phyloP scores from a whole-genome alignment of 495 filamentous ascomycete genomes.

The Chaetomidium leptoderma region DNA sequence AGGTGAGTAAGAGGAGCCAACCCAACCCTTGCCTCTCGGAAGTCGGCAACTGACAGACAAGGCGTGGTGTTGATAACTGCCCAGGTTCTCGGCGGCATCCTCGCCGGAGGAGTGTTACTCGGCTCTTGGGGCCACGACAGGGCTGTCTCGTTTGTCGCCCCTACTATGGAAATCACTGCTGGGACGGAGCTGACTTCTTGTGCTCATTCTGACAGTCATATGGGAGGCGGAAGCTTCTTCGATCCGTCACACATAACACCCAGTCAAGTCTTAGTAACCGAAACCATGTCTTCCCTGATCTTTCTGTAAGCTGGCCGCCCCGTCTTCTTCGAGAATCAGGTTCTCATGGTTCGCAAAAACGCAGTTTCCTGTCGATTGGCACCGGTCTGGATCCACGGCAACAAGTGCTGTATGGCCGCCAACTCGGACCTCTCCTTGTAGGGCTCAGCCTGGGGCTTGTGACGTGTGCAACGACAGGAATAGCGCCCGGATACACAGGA shows the following conservation, averaged over 20 bases:
- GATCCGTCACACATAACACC: conserved; percentile 21
- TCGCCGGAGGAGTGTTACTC: conserved; percentile 43
- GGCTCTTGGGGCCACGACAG: conserved; percentile 33
- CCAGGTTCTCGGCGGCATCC: conserved; percentile 42
- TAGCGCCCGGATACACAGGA: conserved; percentile 46
- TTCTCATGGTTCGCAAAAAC: not conserved
- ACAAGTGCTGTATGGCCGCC: conserved; percentile 47
- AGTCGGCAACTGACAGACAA: not conserved
- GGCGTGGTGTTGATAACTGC: conserved; percentile 41
- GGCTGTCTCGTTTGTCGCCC: conserved; percentile 16
- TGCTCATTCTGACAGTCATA: not conserved
- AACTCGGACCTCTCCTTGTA: conserved; percentile 50
- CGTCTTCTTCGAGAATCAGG: not conserved
- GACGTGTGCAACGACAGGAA: conserved; percentile 43
- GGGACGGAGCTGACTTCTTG: not conserved
- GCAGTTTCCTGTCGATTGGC: conserved; percentile 42
- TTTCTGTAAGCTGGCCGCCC: conserved; percentile 30
- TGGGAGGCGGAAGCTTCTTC: conserved; percentile 36
- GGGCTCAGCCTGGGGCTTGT: conserved; percentile 47
- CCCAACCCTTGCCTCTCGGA: not conserved
- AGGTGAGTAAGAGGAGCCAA: conserved; percentile 18
- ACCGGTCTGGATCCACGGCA: conserved; percentile 57
- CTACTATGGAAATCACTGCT: not conserved
- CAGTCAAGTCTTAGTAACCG: conserved; percentile 41
- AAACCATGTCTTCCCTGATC: conserved; percentile 42